A percentile compares a stretch with the other conserved stretches of the same genome.
These are phyloP conservation scores for Kwoniella shivajii DNA, from an alignment of 1,284 basidiomycete species.

Conservation along the genomic window DNA sequence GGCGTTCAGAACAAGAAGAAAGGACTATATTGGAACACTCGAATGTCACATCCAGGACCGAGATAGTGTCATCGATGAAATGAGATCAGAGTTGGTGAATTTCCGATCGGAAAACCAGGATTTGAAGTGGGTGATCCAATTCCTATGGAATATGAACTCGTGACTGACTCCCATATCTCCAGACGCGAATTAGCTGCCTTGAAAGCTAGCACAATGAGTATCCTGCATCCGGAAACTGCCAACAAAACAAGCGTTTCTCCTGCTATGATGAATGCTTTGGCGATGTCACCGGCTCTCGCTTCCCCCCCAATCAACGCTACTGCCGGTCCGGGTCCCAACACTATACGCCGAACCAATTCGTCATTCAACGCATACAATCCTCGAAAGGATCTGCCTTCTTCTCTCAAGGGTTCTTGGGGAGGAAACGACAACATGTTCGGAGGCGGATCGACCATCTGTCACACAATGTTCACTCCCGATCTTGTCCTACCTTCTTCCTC, in stretches of 20 bases:
- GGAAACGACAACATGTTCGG: conserved; percentile 53
- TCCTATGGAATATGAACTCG: conserved; percentile 10
- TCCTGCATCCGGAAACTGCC: conserved; percentile 50
- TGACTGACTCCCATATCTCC: neutral
- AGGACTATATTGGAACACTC: conserved; percentile 92
- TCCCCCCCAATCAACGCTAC: conserved; percentile 22
- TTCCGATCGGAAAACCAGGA: conserved; percentile 80
- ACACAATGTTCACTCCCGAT: conserved; percentile 76
- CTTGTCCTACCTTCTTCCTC: conserved; percentile 47
- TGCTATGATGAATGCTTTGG: conserved; percentile 48
- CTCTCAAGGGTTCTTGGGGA: conserved; percentile 68
- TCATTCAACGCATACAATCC: conserved; percentile 65
- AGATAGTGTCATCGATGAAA: conserved; percentile 83
- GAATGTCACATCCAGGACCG: conserved; percentile 92
- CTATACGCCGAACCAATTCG: conserved; percentile 15
- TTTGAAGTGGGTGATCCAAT: conserved; percentile 56
- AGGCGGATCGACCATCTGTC: conserved; percentile 79
- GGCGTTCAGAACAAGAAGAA: conserved; percentile 89
- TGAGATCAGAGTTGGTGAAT: conserved; percentile 79
- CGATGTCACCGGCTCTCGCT: conserved; percentile 25
- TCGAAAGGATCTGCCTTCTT: conserved; percentile 75
- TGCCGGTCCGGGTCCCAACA: conserved; percentile 23
- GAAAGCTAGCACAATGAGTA: conserved; percentile 64
- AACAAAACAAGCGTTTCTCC: conserved; percentile 35
- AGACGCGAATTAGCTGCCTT: conserved; percentile 80